These are phyloP conservation scores for Parafenestella ontariensis DNA, from an alignment of 2,329 filamentous ascomycete species.

Conservation along the genomic window DNA sequence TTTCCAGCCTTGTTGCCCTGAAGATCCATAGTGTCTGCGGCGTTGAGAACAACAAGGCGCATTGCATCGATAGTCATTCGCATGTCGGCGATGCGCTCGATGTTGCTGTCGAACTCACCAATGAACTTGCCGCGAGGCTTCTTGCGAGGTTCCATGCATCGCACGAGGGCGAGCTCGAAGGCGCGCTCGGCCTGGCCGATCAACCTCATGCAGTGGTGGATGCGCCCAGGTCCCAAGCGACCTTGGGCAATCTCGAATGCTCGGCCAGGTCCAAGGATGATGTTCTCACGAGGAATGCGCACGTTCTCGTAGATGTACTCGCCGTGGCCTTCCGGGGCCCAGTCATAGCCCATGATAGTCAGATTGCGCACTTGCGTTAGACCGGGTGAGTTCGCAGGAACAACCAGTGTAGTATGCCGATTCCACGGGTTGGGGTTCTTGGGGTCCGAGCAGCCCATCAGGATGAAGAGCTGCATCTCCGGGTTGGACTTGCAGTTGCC, in stretches of 20 bases:
- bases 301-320: conserved; percentile 54
- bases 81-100: conserved; percentile 53
- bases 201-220: conserved; percentile 54
- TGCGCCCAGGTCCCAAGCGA: conserved; percentile 51
- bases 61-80: conserved; percentile 52
- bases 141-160: conserved; percentile 48
- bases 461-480: conserved; percentile 45
- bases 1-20: conserved; percentile 51
- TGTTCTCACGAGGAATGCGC: conserved; percentile 50
- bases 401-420: conserved; percentile 50
- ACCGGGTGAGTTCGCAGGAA: conserved; percentile 48
- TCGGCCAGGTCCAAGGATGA: conserved; percentile 51
- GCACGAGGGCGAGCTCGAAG: conserved; percentile 51
- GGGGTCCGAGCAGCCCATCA: conserved; percentile 52
- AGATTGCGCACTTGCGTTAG: conserved; percentile 51
- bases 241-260: conserved; percentile 55
- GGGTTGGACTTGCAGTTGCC: conserved; percentile 51
- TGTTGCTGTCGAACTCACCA: conserved; percentile 52
- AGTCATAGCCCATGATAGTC: conserved; percentile 53
- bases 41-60: conserved; percentile 52
- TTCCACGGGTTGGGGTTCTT: conserved; percentile 50
- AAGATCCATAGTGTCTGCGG: conserved; percentile 53
- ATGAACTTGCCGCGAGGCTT: conserved; percentile 51
- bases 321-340: conserved; percentile 53
- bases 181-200: conserved; percentile 54